Conservation (phyloP, 129 eudicot species). For the Dittrichia graveolens region DNA sequence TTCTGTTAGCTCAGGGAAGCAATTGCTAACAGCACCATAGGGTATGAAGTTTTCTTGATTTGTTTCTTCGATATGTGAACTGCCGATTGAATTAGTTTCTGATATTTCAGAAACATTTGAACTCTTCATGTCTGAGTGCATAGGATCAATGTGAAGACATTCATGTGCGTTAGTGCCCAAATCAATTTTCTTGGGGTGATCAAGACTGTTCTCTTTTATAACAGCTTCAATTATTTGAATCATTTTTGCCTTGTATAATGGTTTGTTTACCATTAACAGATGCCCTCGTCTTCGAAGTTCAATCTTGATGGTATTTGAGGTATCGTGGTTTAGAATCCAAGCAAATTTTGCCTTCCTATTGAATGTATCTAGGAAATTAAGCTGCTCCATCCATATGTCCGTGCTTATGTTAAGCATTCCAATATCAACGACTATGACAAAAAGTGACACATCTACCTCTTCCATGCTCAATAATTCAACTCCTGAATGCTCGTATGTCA, state of each 20-base stretch:
- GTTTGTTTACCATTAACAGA: constrained; percentile 72
- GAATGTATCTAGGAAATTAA: constrained; percentile 60
- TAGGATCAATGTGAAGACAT: constrained; percentile 48
- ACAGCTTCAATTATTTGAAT: constrained; percentile 74
- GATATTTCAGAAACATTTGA: constrained; percentile 60
- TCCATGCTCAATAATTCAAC: constrained; percentile 26
- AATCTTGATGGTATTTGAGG: constrained; percentile 63
- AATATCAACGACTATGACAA: constrained; percentile 68
- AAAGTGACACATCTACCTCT: constrained; percentile 32
- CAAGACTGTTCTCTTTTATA: constrained; percentile 43
- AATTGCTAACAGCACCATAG: constrained; percentile 38
- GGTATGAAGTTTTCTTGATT: constrained; percentile 27
- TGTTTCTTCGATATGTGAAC: constrained; percentile 27
- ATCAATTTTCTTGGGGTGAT: constrained; percentile 32
- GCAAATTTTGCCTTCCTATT: constrained; percentile 55
- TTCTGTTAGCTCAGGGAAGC: constrained; percentile 49
- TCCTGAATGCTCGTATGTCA: constrained; percentile 25
- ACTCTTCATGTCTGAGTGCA: constrained; percentile 46
- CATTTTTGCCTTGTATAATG: constrained; percentile 80
- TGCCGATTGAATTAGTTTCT: constrained; percentile 26
- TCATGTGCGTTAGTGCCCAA: constrained; percentile 40
- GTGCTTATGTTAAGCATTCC: constrained; percentile 77
- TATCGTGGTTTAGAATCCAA: constrained; percentile 87
- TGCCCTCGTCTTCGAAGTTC: constrained; percentile 82
- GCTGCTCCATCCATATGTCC: constrained; percentile 85